phyloP scores from a whole-genome alignment of 2,329 filamentous ascomycete genomes.

The Penicillium sclerotigenum region DNA sequence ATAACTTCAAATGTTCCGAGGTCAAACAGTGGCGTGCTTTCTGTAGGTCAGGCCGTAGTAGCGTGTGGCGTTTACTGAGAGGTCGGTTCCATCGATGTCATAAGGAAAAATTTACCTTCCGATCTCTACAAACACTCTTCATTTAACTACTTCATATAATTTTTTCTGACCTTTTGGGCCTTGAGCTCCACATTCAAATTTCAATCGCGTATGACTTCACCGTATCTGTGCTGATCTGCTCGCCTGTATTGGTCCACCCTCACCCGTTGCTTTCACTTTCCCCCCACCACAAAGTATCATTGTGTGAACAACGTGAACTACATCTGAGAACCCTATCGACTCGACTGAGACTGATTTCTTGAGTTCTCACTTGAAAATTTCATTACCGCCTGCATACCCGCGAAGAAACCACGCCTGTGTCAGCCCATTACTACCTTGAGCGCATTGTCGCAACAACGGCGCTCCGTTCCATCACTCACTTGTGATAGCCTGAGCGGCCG shows the following conservation, averaged over 20 bases:
- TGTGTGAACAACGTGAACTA: constrained; percentile 6
- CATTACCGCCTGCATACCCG: neutral
- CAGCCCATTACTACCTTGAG: constrained; percentile 5
- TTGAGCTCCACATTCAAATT: constrained; percentile 1
- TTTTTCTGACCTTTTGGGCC: neutral
- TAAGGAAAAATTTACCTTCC: constrained; percentile 16
- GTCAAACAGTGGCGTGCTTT: neutral
- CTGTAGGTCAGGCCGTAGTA: constrained; percentile 11
- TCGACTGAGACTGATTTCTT: neutral
- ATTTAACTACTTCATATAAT: neutral
- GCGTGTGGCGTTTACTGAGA: constrained; percentile 22
- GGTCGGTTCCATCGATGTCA: constrained; percentile 25
- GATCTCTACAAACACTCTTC: neutral
- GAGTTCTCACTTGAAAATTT: neutral
- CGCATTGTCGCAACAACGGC: constrained; percentile 12
- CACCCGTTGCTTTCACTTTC: constrained; percentile 9
- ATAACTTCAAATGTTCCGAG: neutral
- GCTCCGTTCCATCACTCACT: constrained; percentile 9
- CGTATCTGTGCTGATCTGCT: constrained; percentile 7
- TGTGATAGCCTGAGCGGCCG: constrained; percentile 28
- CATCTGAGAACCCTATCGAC: neutral
- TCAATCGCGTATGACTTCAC: constrained; percentile 8
- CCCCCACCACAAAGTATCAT: constrained; percentile 21
- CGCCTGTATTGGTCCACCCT: constrained; percentile 23
- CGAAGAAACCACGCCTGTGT: neutral